Percentiles rank a stretch among this genome's conserved stretches.
These are phyloP conservation scores for Globisporangium apiculatum DNA, from an alignment of 352 stramenopile species.

Conservation along the genomic window DNA sequence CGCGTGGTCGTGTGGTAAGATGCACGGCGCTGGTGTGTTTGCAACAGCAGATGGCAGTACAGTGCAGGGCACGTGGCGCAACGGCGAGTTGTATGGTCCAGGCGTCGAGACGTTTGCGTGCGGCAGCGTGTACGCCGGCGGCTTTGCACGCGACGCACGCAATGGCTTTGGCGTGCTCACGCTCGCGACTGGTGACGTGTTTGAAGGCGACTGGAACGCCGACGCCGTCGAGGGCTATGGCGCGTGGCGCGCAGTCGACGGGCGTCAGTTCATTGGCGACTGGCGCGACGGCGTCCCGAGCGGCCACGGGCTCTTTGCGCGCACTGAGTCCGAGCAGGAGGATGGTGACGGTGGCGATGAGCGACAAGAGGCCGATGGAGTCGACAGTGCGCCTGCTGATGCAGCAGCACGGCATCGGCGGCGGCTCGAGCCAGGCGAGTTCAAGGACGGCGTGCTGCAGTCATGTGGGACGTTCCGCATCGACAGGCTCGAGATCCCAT, in stretches of 20 bases:
- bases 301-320: conserved; percentile 46
- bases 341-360: conserved; percentile 14
- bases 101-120: conserved; percentile 48
- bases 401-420: background rate
- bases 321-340: conserved; percentile 17
- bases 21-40: conserved; percentile 66
- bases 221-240: conserved; percentile 55
- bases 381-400: background rate
- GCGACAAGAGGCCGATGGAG: background rate
- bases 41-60: conserved; percentile 18
- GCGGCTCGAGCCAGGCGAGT: conserved; percentile 29
- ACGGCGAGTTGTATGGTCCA: conserved; percentile 33
- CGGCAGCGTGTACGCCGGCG: conserved; percentile 48
- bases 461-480: conserved; percentile 41
- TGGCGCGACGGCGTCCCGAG: conserved; percentile 49
- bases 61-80: conserved; percentile 40
- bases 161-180: conserved; percentile 50
- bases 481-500: conserved; percentile 25
- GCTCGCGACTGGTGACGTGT: conserved; percentile 52
- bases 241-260: conserved; percentile 41
- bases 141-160: conserved; percentile 35
- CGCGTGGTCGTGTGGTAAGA: conserved; percentile 38
- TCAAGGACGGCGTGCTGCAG: conserved; percentile 34
- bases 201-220: conserved; percentile 55
- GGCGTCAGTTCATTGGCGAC: conserved; percentile 40